Evolutionary conservation across 1,284 basidiomycete species (phyloP), one percentile per base, ranked within the genome.

Genomic region (Austroboletus novae-zelandiae): DNA sequence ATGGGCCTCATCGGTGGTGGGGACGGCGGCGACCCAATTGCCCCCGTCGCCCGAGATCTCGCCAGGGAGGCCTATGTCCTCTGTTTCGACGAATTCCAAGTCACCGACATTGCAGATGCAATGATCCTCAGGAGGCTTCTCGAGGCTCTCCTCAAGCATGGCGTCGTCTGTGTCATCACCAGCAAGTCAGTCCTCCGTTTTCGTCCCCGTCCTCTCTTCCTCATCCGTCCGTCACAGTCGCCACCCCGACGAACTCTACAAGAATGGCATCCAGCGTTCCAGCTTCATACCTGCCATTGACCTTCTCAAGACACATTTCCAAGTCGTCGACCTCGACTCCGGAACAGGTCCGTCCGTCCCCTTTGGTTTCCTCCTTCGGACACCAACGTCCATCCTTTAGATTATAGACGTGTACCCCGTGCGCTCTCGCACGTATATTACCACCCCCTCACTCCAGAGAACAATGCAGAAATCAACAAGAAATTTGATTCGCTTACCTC

Each of bases 81-180:
- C 35, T 98, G 96, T 67, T 98, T 99, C 66, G 96, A 99, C 67
- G 97, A 99, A 74, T 99, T 99, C 65, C 96, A 99, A 80, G 91
- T 99, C 10, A 98, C 95, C 13, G 96, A 99, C 71, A 99, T 99
- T 59, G 96, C 92, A 17, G 95, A 98, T 61, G 97, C 97, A 11
- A 99, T 99, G 97, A 94, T 99, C 54, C 78, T 99, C 30, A 79
- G 96, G 27, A 82, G 93, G 45, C 73, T 99, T 18, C 74, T 99
- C 40, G 95, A 98, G 68, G 78, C 80, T 25, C 73, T 99, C 59
- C 76, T 94, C 47, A 86, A 86, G 43, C 86, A 89, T 59, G 97
- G 97, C 8, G 94, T 98, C 4, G 86, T 99, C 23, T 91, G 85
- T 61, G 87, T 99, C 42, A 91, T 98, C 77, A 99, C 97, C 0